phyloP scores from a whole-genome alignment of 345 rosid genomes.

The Aegle marmelos region DNA sequence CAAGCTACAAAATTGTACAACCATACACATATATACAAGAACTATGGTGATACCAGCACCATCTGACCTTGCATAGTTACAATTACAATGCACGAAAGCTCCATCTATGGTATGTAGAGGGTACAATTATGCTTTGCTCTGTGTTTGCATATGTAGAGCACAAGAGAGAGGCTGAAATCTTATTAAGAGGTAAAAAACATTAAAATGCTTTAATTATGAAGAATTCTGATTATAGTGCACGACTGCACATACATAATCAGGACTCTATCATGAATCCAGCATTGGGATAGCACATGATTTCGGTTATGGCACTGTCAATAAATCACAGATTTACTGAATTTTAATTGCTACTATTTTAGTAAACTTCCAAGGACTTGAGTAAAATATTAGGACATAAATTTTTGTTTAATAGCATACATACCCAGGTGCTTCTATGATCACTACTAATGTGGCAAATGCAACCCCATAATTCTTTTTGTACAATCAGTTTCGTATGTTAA shows the following conservation, averaged over 20 bases:
- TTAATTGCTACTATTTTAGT: too few relatives aligned
- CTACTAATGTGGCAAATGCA: not conserved
- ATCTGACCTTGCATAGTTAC: not conserved
- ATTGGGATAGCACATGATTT: not conserved
- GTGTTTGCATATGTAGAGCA: not conserved
- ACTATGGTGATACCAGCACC: not conserved
- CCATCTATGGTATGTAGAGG: not conserved
- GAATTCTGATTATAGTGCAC: too few relatives aligned
- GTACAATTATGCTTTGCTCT: not conserved
- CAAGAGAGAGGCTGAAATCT: not conserved
- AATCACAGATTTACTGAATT: not conserved
- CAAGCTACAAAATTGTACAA: not conserved
- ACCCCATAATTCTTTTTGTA: not conserved
- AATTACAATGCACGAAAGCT: not conserved
- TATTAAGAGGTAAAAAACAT: not conserved
- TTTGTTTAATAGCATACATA: not conserved
- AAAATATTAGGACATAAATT: not conserved
- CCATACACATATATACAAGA: not conserved
- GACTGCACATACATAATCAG: too few relatives aligned
- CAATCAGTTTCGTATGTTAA: not conserved
- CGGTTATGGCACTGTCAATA: not conserved
- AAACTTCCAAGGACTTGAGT: too few relatives aligned
- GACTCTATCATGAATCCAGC: not conserved
- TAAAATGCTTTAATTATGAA: not conserved
- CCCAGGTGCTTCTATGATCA: not conserved